These are phyloP conservation scores for Lichtheimia ornata DNA, from an alignment of 371 early-diverging fungal genomes.

Conservation along the genomic window DNA sequence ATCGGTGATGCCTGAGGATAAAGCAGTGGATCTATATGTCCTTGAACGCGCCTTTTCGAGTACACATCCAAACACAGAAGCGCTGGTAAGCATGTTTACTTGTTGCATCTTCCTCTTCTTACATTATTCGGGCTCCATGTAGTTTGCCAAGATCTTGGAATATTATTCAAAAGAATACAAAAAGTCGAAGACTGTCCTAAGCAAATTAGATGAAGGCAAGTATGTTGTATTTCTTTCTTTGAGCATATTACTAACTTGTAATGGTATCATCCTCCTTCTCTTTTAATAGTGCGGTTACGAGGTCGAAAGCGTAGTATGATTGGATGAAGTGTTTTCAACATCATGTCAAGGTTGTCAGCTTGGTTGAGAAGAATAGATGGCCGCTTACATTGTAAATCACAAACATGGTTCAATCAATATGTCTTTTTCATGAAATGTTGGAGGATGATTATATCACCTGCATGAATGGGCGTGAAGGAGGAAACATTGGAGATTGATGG, in stretches of 20 bases:
- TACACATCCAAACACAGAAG: slow-evolving; percentile 84
- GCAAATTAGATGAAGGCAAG: slow-evolving; percentile 86
- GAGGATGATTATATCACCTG: too few relatives aligned
- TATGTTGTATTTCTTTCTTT: neutral
- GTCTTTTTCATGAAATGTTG: too few relatives aligned
- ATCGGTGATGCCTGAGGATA: slow-evolving; percentile 92
- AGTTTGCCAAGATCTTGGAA: slow-evolving; percentile 78
- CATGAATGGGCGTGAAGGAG: too few relatives aligned
- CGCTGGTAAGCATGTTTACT: slow-evolving; percentile 51
- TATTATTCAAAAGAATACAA: slow-evolving; percentile 60
- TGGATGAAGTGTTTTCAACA: slow-evolving; percentile 49
- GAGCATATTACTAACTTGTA: neutral
- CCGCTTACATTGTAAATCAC: too few relatives aligned
- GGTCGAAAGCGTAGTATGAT: slow-evolving; percentile 91
- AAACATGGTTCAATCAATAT: too few relatives aligned
- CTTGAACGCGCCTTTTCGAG: slow-evolving; percentile 94
- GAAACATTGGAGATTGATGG: too few relatives aligned
- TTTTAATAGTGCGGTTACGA: slow-evolving; percentile 74
- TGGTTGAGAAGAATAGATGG: neutral
- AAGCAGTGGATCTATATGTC: slow-evolving; percentile 99
- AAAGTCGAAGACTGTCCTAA: slow-evolving; percentile 59
- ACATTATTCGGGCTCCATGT: slow-evolving; percentile 4
- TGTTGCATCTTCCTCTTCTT: neutral
- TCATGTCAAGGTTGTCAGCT: neutral
- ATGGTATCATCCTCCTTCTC: neutral